These are phyloP conservation scores for Bathelium albidoporum DNA, from an alignment of 495 filamentous ascomycete species.

Conservation along the genomic window DNA sequence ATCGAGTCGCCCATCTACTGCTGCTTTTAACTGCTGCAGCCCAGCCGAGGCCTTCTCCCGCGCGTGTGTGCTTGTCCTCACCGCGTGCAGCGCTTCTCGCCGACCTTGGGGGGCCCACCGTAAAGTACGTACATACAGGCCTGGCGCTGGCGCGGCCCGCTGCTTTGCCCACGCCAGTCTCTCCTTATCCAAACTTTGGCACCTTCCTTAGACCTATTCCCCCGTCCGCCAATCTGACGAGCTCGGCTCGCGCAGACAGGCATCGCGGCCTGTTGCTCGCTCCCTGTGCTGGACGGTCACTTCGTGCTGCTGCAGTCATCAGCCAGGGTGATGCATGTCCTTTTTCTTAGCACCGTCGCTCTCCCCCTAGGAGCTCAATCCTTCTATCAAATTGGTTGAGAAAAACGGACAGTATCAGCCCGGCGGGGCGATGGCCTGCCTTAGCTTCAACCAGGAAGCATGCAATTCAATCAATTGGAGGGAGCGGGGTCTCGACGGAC, in stretches of 20 bases:
- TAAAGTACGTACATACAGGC: not conserved
- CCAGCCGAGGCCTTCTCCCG: not conserved
- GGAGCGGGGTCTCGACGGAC: not conserved
- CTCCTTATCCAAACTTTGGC: slow-evolving; percentile 2
- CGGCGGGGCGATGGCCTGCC: not conserved
- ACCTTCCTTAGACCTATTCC: not conserved
- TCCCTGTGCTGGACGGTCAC: not conserved
- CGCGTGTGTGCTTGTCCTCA: not conserved
- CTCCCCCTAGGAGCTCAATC: not conserved
- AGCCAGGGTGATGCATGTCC: slow-evolving; percentile 1
- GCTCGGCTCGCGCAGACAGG: not conserved
- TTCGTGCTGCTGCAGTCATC: slow-evolving; percentile 1
- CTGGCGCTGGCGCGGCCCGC: slow-evolving; percentile 4
- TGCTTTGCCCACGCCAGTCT: not conserved
- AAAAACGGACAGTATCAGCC: not conserved
- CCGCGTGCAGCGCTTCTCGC: not conserved
- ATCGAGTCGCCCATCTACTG: not conserved
- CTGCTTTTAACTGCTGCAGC: slow-evolving; percentile 3
- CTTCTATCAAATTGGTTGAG: not conserved
- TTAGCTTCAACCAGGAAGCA: not conserved
- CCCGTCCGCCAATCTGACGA: not conserved
- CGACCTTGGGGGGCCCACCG: too few relatives aligned
- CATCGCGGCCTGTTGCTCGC: not conserved
- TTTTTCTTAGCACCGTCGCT: not conserved
- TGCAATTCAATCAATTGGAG: slow-evolving; percentile 1